These are phyloP conservation scores for Gymnopilus dilepis DNA, from an alignment of 768 basidiomycete genomes.

Conservation along the genomic window DNA sequence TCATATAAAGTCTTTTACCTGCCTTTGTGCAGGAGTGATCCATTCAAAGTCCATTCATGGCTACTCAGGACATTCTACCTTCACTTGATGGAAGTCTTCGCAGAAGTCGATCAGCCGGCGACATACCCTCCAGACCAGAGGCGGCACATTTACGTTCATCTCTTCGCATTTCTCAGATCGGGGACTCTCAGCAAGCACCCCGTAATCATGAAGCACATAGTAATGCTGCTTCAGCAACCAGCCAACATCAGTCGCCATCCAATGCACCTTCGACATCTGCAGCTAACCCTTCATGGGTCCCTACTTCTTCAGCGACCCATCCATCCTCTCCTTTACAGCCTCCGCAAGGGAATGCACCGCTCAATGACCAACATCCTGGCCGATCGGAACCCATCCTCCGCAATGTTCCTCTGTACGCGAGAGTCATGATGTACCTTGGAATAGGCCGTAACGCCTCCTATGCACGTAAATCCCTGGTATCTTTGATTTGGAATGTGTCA, in stretches of 20 bases:
- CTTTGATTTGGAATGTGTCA: conserved; percentile 52
- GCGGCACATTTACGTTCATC: conserved; percentile 14
- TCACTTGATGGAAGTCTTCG: conserved; percentile 34
- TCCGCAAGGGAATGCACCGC: neutral
- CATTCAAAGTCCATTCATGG: no score
- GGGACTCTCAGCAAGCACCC: conserved; percentile 4
- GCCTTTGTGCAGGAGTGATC: neutral
- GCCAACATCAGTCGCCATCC: neutral
- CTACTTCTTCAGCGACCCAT: neutral
- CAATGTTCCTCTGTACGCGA: conserved; percentile 29
- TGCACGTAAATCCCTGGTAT: conserved; percentile 57
- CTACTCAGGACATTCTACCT: conserved; percentile 25
- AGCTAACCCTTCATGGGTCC: neutral
- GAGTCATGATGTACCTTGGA: conserved; percentile 50
- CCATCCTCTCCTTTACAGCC: neutral
- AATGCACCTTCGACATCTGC: neutral
- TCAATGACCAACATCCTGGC: conserved; percentile 12
- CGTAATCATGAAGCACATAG: neutral
- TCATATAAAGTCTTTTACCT: neutral
- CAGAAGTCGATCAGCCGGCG: conserved; percentile 45
- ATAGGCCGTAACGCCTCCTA: conserved; percentile 56
- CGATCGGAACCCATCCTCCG: conserved; percentile 27
- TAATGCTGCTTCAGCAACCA: neutral
- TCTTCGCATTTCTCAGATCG: conserved; percentile 7
- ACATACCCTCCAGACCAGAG: conserved; percentile 40